A percentile compares a stretch with the other conserved stretches of the same genome.
Conservation (phyloP, 2,329 filamentous ascomycete genomes). For the Pseudogymnoascus sp. region DNA sequence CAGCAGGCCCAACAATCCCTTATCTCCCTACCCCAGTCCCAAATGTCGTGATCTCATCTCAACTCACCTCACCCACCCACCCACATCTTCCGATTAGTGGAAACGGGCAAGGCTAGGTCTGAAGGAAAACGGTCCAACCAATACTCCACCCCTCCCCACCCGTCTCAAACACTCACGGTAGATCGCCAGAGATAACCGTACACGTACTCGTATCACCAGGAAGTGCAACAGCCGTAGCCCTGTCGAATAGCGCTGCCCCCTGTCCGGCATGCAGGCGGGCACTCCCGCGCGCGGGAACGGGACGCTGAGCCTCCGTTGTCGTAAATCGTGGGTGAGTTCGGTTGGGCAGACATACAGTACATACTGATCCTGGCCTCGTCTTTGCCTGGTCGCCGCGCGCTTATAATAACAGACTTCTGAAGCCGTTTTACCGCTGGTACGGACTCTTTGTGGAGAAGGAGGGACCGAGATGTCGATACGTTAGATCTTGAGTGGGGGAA, state of each 20-base stretch:
- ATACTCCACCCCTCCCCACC: background rate
- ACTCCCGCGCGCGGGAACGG: slow-evolving; percentile 2
- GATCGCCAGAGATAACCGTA: background rate
- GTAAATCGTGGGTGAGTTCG: background rate
- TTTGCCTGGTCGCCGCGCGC: too few species aligned
- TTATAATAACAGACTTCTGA: too few species aligned
- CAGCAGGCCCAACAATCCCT: background rate
- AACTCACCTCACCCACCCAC: background rate
- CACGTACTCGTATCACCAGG: background rate
- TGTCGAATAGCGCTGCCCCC: background rate
- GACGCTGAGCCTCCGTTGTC: background rate
- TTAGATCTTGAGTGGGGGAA: too few species aligned
- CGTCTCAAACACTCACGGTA: background rate
- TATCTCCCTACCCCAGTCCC: background rate
- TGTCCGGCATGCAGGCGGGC: background rate
- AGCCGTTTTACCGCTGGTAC: too few species aligned
- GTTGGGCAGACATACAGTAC: background rate
- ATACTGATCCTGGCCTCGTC: too few species aligned
- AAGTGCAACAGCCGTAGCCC: background rate
- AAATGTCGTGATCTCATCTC: background rate
- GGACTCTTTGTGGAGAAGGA: too few species aligned
- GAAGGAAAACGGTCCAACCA: background rate
- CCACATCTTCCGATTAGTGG: background rate
- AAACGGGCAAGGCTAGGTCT: background rate
- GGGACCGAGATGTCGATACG: too few species aligned